Evolutionary conservation across 352 stramenopile species (phyloP), one percentile per base, ranked within the genome.

Genomic region (Phytophthora parvispora): DNA sequence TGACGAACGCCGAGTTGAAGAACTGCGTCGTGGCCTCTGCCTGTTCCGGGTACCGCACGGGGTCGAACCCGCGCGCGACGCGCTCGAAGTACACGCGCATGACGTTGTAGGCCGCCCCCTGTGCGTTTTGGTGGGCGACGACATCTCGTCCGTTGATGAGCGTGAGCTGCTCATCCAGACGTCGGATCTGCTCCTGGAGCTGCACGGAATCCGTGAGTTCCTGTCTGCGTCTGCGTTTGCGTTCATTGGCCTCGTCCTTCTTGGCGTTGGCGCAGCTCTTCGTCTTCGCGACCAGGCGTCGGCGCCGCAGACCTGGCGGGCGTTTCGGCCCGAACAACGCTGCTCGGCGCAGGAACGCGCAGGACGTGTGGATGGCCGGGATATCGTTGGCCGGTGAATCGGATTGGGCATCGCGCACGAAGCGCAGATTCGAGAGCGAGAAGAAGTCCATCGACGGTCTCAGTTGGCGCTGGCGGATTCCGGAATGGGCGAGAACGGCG

Each of bases 1-100:
- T 53, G n/a, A 48, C 38, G 22, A 85, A 67, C 1, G 74, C 43
- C 12, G 68, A 31, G 12, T 49, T 36, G 9, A 87, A 53, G 50
- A 85, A 87, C 25, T 50, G 45, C 8, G 47, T 18, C n/a, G 60
- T 66, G 15, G 64, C 29, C 2, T 55, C 18, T 5, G 56, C 40
- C 16, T 55, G 43, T 13, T 64, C 48, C 6, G 40, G 36, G 24
- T 72, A 43, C 4, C 59, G 29, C 4, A 25, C 15, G 5, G 69
- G 52, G 32, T 76, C 57, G 29, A 71, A 77, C 0, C 79, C 79
- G 24, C 55, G 67, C 12, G 56, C 56, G 36, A 78, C 72, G 56
- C 81, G 50, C 1, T 60, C 45, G 27, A 78, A 78, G 43, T 84
- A 87, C 28, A 59, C 76, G 22, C 57, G 25, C 43, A 84, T 59